Evolutionary conservation across 371 early-diverging fungal genomes (phyloP).

Genomic region (Apophysomyces ossiformis): DNA sequence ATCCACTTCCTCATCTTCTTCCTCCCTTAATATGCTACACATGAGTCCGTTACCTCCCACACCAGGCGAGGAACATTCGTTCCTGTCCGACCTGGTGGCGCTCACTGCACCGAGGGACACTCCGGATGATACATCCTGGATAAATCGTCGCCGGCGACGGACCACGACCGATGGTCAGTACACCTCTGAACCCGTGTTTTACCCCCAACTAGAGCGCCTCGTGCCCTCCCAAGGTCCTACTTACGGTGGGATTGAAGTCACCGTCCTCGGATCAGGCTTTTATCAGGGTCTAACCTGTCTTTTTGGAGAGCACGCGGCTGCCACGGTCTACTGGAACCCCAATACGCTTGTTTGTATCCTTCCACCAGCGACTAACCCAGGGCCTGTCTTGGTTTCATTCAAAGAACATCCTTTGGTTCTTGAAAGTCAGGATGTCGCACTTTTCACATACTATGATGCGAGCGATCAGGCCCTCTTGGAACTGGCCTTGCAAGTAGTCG

Average conservation of each 20-base stretch:
- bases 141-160: constrained; percentile 2
- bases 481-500: constrained; percentile 82
- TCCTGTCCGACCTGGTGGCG: not conserved
- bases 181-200: constrained; percentile 42
- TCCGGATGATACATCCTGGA: constrained; percentile 5
- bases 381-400: constrained; percentile 75
- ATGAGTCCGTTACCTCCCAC: constrained; percentile 7
- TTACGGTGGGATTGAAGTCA: constrained; percentile 79
- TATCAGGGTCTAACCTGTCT: constrained; percentile 69
- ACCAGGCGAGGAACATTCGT: not conserved
- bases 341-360: constrained; percentile 79
- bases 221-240: constrained; percentile 80
- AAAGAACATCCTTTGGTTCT: constrained; percentile 49
- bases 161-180: not conserved
- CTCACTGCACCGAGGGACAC: not conserved
- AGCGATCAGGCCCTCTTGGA: constrained; percentile 82
- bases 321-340: constrained; percentile 71
- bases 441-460: constrained; percentile 73
- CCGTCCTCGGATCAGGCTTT: constrained; percentile 78
- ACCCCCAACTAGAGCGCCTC: constrained; percentile 54
- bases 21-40: constrained; percentile 3
- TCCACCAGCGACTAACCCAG: constrained; percentile 75
- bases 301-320: constrained; percentile 77
- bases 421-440: constrained; percentile 54
- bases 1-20: constrained; percentile 12